Conservation (phyloP, 805 yeast species). For the Lipomyces yamanashiensis region DNA sequence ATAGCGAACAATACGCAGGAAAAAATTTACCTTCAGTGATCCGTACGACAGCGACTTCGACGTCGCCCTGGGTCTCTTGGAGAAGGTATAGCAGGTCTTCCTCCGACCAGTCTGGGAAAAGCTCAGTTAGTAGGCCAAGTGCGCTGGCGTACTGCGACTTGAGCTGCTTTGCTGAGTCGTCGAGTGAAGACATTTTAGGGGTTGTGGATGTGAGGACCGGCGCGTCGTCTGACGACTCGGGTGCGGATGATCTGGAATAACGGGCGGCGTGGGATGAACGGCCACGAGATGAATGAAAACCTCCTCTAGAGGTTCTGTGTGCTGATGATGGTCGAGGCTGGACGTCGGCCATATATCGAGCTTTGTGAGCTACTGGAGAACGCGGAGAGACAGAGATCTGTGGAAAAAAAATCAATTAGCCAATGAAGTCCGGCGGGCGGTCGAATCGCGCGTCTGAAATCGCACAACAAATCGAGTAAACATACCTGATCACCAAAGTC, state of each 20-base stretch:
- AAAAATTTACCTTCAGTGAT: conserved; percentile 65
- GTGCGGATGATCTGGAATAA: conserved; percentile 18
- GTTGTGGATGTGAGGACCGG: conserved; percentile 2
- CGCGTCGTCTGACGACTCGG: conserved; percentile 6
- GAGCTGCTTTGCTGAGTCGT: conserved; percentile 43
- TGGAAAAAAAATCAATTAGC: not conserved
- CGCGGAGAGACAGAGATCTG: conserved; percentile 12
- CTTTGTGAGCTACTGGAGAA: conserved; percentile 11
- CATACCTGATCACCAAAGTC: conserved; percentile 15
- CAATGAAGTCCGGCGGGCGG: not conserved
- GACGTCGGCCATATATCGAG: conserved; percentile 29
- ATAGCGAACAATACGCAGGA: not conserved
- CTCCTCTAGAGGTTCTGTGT: conserved; percentile 36
- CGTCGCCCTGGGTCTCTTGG: conserved; percentile 69
- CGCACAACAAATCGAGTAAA: not conserved
- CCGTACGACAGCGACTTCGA: conserved; percentile 80
- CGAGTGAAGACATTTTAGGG: conserved; percentile 28
- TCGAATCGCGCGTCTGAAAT: not conserved
- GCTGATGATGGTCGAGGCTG: conserved; percentile 23
- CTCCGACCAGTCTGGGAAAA: conserved; percentile 93
- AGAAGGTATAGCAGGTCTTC: conserved; percentile 81
- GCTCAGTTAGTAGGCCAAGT: conserved; percentile 68
- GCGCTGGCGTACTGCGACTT: conserved; percentile 44
- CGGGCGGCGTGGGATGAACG: conserved; percentile 22
- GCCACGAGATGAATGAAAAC: conserved; percentile 32